Percentiles rank a stretch among this genome's conserved stretches.
Evolutionary conservation across 495 filamentous ascomycete genomes (phyloP).

Genomic region (Aspergillus olivimuriae): DNA sequence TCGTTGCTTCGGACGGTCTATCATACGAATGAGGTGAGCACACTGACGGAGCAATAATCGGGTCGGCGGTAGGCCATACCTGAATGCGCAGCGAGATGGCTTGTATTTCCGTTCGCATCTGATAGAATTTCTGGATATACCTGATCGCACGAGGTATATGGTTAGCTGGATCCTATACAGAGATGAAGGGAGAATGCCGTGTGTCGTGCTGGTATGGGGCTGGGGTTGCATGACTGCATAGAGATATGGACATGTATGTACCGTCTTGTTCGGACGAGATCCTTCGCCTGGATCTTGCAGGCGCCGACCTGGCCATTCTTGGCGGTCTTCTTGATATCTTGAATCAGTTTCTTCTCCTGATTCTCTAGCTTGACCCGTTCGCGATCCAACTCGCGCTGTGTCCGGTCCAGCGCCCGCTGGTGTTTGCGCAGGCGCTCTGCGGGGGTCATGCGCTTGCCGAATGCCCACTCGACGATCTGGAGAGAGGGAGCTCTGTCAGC

Average conservation of each 20-base stretch:
- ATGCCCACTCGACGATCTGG: constrained; percentile 96
- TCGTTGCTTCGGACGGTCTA: constrained; percentile 96
- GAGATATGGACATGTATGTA: too few relatives aligned
- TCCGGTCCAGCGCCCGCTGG: constrained; percentile 92
- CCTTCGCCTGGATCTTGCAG: constrained; percentile 95
- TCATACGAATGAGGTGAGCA: constrained; percentile 2
- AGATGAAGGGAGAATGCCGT: too few relatives aligned
- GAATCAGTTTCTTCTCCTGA: constrained; percentile 93
- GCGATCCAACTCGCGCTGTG: constrained; percentile 90
- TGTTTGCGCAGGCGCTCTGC: constrained; percentile 95
- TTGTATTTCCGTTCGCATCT: constrained; percentile 94
- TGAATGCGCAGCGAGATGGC: constrained; percentile 93
- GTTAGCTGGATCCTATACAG: too few relatives aligned
- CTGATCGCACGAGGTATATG: constrained; percentile 31
- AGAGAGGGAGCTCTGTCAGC: constrained; percentile 9
- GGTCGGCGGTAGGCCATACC: constrained; percentile 40
- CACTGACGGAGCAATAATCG: constrained; percentile 1
- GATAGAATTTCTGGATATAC: constrained; percentile 97
- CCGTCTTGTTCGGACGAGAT: constrained; percentile 86
- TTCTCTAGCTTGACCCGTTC: constrained; percentile 93
- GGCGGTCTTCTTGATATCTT: constrained; percentile 94
- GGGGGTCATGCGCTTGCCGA: constrained; percentile 97
- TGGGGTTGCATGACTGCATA: too few relatives aligned
- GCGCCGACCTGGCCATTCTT: constrained; percentile 96
- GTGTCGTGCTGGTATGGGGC: too few relatives aligned